These are phyloP conservation scores for Claviceps paspali DNA, from an alignment of 2,329 filamentous ascomycete species.

Conservation along the genomic window DNA sequence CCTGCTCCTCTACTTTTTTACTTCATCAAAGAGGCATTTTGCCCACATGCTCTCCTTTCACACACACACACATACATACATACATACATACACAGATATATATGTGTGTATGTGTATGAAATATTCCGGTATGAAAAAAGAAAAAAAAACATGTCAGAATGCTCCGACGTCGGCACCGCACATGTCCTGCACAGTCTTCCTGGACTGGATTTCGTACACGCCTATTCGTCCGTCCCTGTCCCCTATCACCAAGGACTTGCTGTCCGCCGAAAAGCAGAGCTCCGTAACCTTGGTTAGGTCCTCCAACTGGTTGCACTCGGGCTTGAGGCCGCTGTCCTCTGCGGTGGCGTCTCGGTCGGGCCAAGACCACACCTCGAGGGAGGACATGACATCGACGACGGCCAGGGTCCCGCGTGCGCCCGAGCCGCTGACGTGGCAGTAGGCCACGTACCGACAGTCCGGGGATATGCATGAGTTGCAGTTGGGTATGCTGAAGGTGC, in stretches of 20 bases:
- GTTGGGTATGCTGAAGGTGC: slow-evolving; percentile 24
- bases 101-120: no score
- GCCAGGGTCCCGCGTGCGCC: slow-evolving; percentile 19
- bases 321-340: slow-evolving; percentile 10
- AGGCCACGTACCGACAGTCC: slow-evolving; percentile 25
- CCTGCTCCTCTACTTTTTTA: no score
- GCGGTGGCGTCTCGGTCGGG: slow-evolving; percentile 16
- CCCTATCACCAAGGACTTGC: slow-evolving; percentile 20
- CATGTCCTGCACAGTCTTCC: neutral
- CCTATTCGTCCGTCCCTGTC: slow-evolving; percentile 19
- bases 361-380: slow-evolving; percentile 23
- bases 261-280: slow-evolving; percentile 23
- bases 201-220: slow-evolving; percentile 21
- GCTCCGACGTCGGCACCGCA: no score
- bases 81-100: no score
- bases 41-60: no score
- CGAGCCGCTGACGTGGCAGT: slow-evolving; percentile 21
- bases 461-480: slow-evolving; percentile 22
- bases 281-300: slow-evolving; percentile 21
- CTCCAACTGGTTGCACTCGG: slow-evolving; percentile 17
- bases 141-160: no score
- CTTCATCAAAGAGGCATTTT: no score
- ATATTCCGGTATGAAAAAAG: no score
- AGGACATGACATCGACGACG: slow-evolving; percentile 23
- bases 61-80: no score